phyloP scores from a whole-genome alignment of 83 land plant genomes.

The Thuja plicata region DNA sequence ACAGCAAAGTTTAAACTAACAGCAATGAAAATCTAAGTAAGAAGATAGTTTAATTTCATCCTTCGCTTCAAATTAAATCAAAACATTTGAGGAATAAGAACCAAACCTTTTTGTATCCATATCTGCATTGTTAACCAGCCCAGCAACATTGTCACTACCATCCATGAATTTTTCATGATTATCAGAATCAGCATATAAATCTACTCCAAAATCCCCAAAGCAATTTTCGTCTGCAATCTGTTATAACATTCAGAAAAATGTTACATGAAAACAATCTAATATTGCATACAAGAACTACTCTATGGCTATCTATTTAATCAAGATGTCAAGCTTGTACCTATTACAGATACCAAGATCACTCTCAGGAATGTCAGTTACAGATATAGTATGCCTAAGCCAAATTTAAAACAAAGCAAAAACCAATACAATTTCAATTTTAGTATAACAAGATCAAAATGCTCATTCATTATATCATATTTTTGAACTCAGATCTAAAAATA shows the following conservation, averaged over 20 bases:
- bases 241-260: neutral
- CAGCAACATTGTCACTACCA: neutral
- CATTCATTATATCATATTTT: neutral
- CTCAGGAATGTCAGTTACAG: neutral
- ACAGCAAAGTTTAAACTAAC: neutral
- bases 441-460: neutral
- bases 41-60: neutral
- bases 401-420: neutral
- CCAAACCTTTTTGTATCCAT: neutral
- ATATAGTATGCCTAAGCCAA: neutral
- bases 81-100: neutral
- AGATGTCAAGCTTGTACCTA: neutral
- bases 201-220: constrained; percentile 12
- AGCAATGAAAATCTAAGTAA: neutral
- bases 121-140: neutral
- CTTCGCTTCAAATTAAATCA: neutral
- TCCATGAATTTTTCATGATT: neutral
- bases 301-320: neutral
- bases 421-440: neutral
- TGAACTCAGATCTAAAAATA: neutral
- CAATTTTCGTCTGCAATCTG: neutral
- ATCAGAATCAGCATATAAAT: constrained; percentile 13
- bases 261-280: neutral
- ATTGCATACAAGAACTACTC: neutral
- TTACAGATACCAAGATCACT: neutral